A percentile compares a stretch with the other conserved stretches of the same genome.
phyloP scores from a whole-genome alignment of 73 alveolate species.

The Tetrahymena malaccensis region DNA sequence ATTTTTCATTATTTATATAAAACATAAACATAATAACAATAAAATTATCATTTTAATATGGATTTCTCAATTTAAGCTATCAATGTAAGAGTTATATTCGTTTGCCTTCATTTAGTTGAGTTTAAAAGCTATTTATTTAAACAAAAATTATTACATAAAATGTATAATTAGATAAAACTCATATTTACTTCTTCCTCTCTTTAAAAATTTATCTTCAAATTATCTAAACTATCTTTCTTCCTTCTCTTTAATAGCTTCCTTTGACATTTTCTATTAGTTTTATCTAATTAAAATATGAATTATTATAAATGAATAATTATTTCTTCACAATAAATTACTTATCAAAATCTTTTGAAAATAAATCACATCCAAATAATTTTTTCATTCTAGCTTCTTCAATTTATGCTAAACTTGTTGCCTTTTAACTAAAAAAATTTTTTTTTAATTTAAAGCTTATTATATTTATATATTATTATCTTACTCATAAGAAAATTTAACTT shows the following conservation, averaged over 20 bases:
- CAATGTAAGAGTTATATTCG: not conserved
- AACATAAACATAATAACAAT: no score
- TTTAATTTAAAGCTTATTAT: not conserved
- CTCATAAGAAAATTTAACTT: not conserved
- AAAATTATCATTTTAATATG: no score
- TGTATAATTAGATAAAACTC: not conserved
- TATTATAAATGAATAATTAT: not conserved
- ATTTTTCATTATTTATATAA: no score
- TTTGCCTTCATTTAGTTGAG: not conserved
- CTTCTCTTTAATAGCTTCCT: not conserved
- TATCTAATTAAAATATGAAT: not conserved
- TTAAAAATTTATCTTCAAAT: not conserved
- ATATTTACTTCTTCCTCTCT: not conserved
- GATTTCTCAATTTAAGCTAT: not conserved
- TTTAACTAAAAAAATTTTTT: no score
- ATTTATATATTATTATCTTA: not conserved
- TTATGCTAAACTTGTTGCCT: not conserved
- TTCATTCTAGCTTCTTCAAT: not conserved
- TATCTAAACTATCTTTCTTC: not conserved
- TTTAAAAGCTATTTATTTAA: not conserved
- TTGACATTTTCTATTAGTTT: not conserved
- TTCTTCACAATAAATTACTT: not conserved
- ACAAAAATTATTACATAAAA: not conserved
- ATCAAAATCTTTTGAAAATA: not conserved
- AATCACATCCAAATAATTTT: not conserved